Base-by-base conservation (phyloP, 345 rosid species). In the Acer yangbiense region DNA sequence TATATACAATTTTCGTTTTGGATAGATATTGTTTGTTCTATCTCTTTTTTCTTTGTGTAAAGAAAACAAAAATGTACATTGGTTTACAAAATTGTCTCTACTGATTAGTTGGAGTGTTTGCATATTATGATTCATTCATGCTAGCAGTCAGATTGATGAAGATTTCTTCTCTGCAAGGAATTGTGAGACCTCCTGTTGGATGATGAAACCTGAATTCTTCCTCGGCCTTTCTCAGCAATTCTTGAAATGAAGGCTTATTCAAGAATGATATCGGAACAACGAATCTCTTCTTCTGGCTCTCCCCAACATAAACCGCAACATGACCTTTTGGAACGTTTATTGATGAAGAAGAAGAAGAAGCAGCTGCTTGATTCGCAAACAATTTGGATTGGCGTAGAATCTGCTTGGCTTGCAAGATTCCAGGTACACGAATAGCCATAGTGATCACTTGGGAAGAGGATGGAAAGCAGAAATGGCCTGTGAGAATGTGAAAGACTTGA, bases 381-480 rank as follows among this genome's bases (percentile, higher is more conserved):
- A 27, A 27, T 10, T 41, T 72, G 20, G 83, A 71, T 13, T 74
- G 58, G 18, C 66, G 65, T 20, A 79, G 71, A 67, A 74, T 77
- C 54, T 76, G 67, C 81, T 73, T 78, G 32, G 79, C 76, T 23
- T 63, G 52, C 48, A 50, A 55, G 23, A n/a, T 57, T 57, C 62
- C 46, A 29, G 65, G 80, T 10, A 76, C 23, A 7, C 74, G 80
- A 58, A 76, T 72, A 4, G 71, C 74, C 74, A 76, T 81, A 16
- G 21, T 25, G 21, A 54, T 52, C 44, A 16, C 17, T 32, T 32
- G 5, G 5, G 5, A 32, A 32, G 39, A 32, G 39, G 6, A 32
- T 3, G 39, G 7, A 57, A 54, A 57, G 23, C 55, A 50, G 17
- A 50, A 20, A 6, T 20, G 20, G 9, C 23, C n/a, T 57, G 62